These are phyloP conservation scores for Scytalidium lignicola DNA, from an alignment of 2,329 filamentous ascomycete genomes.

Conservation along the genomic window DNA sequence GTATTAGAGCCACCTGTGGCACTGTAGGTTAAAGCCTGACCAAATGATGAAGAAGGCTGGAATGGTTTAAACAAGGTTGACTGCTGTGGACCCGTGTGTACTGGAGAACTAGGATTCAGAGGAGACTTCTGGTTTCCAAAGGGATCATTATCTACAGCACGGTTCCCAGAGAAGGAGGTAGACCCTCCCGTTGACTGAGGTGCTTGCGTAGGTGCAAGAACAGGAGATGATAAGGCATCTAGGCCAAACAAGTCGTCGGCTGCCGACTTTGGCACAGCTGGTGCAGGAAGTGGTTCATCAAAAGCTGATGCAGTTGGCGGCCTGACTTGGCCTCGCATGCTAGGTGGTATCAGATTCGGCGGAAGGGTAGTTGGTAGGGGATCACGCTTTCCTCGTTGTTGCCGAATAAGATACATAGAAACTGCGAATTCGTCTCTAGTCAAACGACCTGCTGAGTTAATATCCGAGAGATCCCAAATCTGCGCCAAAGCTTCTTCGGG, in stretches of 20 bases:
- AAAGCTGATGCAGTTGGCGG: constrained; percentile 41
- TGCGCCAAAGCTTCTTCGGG: constrained; percentile 85
- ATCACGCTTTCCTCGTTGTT: constrained; percentile 69
- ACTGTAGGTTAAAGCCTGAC: constrained; percentile 72
- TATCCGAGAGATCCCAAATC: constrained; percentile 96
- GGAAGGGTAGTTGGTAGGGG: constrained; percentile 74
- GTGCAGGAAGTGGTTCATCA: constrained; percentile 34
- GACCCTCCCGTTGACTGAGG: constrained; percentile 72
- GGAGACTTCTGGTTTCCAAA: constrained; percentile 33
- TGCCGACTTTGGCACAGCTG: constrained; percentile 64
- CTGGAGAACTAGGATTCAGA: constrained; percentile 22
- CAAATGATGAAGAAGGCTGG: constrained; percentile 86
- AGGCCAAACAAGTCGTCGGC: constrained; percentile 92
- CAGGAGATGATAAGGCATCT: constrained; percentile 59
- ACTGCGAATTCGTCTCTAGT: constrained; percentile 91
- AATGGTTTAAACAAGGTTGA: constrained; percentile 73
- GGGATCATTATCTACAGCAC: constrained; percentile 28
- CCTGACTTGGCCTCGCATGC: constrained; percentile 62
- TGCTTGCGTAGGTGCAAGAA: constrained; percentile 47
- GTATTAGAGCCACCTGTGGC: constrained; percentile 55
- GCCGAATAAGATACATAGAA: constrained; percentile 93
- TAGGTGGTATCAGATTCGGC: constrained; percentile 77
- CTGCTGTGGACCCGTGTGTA: constrained; percentile 16
- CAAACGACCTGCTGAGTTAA: constrained; percentile 82
- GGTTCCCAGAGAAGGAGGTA: constrained; percentile 46